A percentile compares a stretch with the other conserved stretches of the same genome.
Conservation (phyloP, 805 yeast species). For the Isabelozyma rhagii region DNA sequence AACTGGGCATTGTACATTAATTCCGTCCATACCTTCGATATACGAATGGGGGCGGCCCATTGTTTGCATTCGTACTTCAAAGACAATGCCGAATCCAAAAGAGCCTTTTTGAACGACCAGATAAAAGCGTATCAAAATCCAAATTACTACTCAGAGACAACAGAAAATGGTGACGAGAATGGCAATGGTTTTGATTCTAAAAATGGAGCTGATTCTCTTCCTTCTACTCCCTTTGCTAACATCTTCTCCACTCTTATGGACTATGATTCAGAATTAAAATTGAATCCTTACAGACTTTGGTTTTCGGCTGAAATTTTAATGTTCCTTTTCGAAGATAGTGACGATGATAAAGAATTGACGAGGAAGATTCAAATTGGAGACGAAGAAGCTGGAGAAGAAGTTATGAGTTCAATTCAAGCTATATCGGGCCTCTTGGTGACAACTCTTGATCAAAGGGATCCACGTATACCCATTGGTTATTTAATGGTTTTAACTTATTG, state of each 20-base stretch:
- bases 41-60: conserved; percentile 68
- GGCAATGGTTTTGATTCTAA: not conserved
- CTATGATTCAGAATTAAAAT: conserved; percentile 57
- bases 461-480: conserved; percentile 75
- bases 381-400: conserved; percentile 64
- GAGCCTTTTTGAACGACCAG: conserved; percentile 66
- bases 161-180: conserved; percentile 4
- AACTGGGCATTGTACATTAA: conserved; percentile 80
- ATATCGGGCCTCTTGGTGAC: conserved; percentile 71
- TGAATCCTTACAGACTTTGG: conserved; percentile 88
- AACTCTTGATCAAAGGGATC: conserved; percentile 58
- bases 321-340: conserved; percentile 55
- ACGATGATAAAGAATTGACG: conserved; percentile 47
- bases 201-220: conserved; percentile 1
- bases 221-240: conserved; percentile 46
- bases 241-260: conserved; percentile 70
- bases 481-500: conserved; percentile 69
- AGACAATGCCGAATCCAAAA: conserved; percentile 59
- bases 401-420: conserved; percentile 67
- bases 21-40: conserved; percentile 81
- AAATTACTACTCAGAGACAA: conserved; percentile 16
- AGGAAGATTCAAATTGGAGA: conserved; percentile 55
- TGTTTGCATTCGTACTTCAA: conserved; percentile 67
- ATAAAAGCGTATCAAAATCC: conserved; percentile 35
- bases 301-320: conserved; percentile 70